Evolutionary conservation across 495 filamentous ascomycete genomes (phyloP), one percentile per base, ranked within the genome.

Genomic region (Penicillium fimorum): DNA sequence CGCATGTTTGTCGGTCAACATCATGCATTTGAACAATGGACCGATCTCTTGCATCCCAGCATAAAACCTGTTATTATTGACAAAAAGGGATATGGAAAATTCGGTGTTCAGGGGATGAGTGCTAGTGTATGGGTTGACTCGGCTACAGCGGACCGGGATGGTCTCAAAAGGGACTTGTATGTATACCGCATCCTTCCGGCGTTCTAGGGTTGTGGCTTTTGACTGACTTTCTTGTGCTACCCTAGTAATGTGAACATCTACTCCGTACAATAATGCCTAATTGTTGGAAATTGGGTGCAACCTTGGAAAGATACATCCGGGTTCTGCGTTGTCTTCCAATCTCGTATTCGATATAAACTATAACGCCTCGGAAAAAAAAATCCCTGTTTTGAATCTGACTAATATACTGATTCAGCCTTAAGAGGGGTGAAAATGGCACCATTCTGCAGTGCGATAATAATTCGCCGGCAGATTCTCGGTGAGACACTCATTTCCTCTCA

Each of bases 71-170:
- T 87, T 2, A 60, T 59, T 13, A 84, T 88, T 53, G 77, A 77
- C 32, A 66, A 77, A 15, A 71, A 82, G 47, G 85, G 85, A 0
- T 86, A 74, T 56, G 84, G 74, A 13, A 48, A 62, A 24, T 87
- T 88, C 59, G 70, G 69, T 0, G 84, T 84, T 47, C 64, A 70
- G 5, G 68, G 71, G 8, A 77, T 75, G 43, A 82, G 79, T 61
- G 79, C 86, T 4, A 77, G 82, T 53, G 76, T 87, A 12, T 88
- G 82, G 80, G 83, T 85, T 12, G 80, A 84, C 57, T 74, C 76
- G 46, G 69, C 70, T n/a, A 81, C 80, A 13, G 73, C 79, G 29
- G 79, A 76, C 6, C 69, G 82, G 55, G 78, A 83, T 32, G 60
- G 57, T 55, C 79, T 87, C 47, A 57, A 48, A 20, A 17, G 50